Conservation (phyloP, 225 moss, liverwort and hornwort genomes). For the Lunularia cruciata region DNA sequence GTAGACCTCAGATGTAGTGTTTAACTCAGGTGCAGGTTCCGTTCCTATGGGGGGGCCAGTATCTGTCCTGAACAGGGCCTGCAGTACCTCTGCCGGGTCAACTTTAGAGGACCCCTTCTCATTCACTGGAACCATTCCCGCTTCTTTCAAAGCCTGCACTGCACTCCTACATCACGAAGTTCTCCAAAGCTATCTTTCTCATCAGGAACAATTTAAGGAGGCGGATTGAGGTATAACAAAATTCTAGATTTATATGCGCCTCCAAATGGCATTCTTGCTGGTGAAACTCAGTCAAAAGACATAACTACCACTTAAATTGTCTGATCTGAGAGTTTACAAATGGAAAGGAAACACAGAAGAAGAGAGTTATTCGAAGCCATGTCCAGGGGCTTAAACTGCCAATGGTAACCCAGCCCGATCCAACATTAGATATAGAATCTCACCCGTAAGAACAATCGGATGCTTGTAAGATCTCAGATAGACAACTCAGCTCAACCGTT, state of each 20-base stretch:
- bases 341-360: no score
- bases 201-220: neutral
- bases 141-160: slow-evolving; percentile 35
- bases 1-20: slow-evolving; percentile 20
- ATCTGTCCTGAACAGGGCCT: slow-evolving; percentile 32
- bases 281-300: no score
- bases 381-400: no score
- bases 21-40: neutral
- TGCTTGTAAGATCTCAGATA: slow-evolving; percentile 37
- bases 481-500: slow-evolving; percentile 33
- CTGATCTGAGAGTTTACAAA: no score
- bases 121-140: slow-evolving; percentile 30
- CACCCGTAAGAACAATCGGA: slow-evolving; percentile 32
- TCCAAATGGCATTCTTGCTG: no score
- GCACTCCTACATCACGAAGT: slow-evolving; percentile 28
- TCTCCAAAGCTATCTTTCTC: slow-evolving; percentile 6
- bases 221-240: no score
- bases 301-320: no score
- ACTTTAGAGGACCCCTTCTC: slow-evolving; percentile 13
- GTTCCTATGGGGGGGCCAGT: neutral
- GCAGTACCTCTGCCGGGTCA: slow-evolving; percentile 33
- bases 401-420: no score
- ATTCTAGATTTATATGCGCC: no score
- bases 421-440: neutral
- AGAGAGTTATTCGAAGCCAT: no score